These are phyloP conservation scores for Sugiyamaella boreocaroliniensis DNA, from an alignment of 805 yeast genomes.

Conservation along the genomic window DNA sequence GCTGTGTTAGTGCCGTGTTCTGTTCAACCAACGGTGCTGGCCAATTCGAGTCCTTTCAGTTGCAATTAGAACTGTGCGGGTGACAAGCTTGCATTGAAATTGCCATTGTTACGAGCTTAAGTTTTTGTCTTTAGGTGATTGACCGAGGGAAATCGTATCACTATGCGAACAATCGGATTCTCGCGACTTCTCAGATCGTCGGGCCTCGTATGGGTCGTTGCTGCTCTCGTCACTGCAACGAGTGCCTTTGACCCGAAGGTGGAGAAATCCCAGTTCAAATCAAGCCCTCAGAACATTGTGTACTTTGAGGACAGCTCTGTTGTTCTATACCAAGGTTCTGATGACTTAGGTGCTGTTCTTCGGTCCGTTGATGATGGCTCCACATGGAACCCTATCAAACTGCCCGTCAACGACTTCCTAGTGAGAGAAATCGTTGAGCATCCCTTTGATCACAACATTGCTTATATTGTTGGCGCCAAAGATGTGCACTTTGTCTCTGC, in stretches of 20 bases:
- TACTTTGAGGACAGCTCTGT: slow-evolving; percentile 33
- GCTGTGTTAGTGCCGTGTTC: too few relatives aligned
- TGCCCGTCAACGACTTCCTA: slow-evolving; percentile 31
- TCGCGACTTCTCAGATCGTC: neutral
- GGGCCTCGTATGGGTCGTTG: neutral
- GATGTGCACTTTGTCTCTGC: slow-evolving; percentile 35
- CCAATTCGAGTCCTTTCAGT: too few relatives aligned
- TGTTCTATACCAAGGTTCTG: slow-evolving; percentile 16
- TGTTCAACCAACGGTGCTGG: too few relatives aligned
- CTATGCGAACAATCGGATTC: neutral
- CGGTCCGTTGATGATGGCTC: slow-evolving; percentile 44
- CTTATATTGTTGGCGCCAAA: slow-evolving; percentile 34
- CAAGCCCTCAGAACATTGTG: slow-evolving; percentile 22
- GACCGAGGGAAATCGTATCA: too few relatives aligned
- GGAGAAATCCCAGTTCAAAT: slow-evolving; percentile 4
- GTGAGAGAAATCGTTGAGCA: slow-evolving; percentile 30
- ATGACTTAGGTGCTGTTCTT: slow-evolving; percentile 29
- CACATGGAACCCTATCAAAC: slow-evolving; percentile 35
- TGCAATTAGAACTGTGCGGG: too few relatives aligned
- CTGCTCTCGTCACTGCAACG: slow-evolving; percentile 1
- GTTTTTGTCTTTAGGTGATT: too few relatives aligned
- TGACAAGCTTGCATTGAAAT: too few relatives aligned
- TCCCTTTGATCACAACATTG: slow-evolving; percentile 34
- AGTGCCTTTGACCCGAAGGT: slow-evolving; percentile 15
- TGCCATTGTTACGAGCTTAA: too few relatives aligned